phyloP scores from a whole-genome alignment of 192 early-diverging fungal species.

The Entomortierella parvispora region DNA sequence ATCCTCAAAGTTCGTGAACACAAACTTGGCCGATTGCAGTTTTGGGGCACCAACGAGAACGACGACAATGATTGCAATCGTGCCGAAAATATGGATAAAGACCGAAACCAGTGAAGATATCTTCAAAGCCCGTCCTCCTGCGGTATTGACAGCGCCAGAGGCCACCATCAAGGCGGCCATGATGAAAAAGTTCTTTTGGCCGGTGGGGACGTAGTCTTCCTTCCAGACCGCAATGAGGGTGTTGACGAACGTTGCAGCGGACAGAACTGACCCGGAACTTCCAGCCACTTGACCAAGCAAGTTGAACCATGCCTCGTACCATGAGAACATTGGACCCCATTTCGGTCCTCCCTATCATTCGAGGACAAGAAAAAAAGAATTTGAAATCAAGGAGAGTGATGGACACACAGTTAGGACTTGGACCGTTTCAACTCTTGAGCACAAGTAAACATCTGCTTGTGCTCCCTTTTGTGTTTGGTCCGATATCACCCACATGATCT shows the following conservation, averaged over 20 bases:
- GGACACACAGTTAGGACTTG: not conserved
- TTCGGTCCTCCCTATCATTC: slow-evolving; percentile 34
- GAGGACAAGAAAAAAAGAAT: not conserved
- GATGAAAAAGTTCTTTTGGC: slow-evolving; percentile 45
- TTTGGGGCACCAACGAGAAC: slow-evolving; percentile 42
- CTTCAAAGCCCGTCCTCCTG: slow-evolving; percentile 45
- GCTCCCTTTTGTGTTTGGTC: too few species aligned
- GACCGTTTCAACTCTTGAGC: too few species aligned
- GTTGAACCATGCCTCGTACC: slow-evolving; percentile 57
- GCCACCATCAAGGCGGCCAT: slow-evolving; percentile 35
- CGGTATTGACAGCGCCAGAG: slow-evolving; percentile 42
- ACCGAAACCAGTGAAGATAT: slow-evolving; percentile 43
- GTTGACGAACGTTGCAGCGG: slow-evolving; percentile 44
- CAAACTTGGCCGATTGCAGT: slow-evolving; percentile 48
- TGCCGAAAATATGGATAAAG: slow-evolving; percentile 42
- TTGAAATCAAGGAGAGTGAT: not conserved
- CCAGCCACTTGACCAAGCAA: slow-evolving; percentile 55
- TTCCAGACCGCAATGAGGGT: slow-evolving; percentile 33
- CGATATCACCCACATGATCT: too few species aligned
- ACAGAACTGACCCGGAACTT: slow-evolving; percentile 41
- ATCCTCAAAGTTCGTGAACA: slow-evolving; percentile 51
- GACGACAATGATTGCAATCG: slow-evolving; percentile 29
- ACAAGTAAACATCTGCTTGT: too few species aligned
- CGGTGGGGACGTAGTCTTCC: slow-evolving; percentile 7
- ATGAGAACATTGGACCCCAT: slow-evolving; percentile 55